Evolutionary conservation across 2,329 filamentous ascomycete species (phyloP).

Genomic region (Sclerotinia minor): DNA sequence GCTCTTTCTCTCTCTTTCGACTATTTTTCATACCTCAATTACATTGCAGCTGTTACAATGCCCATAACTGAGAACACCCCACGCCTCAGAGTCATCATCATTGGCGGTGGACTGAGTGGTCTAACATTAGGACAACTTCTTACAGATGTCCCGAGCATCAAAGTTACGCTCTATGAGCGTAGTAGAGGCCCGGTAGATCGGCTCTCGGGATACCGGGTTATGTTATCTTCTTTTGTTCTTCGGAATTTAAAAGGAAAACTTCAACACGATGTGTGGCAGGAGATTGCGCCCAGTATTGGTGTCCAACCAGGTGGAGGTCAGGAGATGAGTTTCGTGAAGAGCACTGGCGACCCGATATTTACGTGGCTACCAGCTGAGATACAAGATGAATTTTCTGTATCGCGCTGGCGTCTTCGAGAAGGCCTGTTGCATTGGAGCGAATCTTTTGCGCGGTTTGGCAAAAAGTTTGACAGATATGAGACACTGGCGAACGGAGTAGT

Average conservation of each 20-base stretch:
- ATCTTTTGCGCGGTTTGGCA: constrained; percentile 40
- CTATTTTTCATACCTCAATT: background rate
- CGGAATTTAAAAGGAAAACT: constrained; percentile 34
- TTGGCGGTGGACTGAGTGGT: constrained; percentile 37
- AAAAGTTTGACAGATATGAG: constrained; percentile 37
- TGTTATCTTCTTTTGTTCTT: constrained; percentile 36
- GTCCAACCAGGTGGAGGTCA: constrained; percentile 33
- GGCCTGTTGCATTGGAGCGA: constrained; percentile 33
- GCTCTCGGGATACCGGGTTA: constrained; percentile 37
- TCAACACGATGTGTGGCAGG: constrained; percentile 31
- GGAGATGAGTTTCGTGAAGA: constrained; percentile 36
- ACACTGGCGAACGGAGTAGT: constrained; percentile 40
- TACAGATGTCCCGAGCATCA: constrained; percentile 28
- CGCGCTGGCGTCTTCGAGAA: constrained; percentile 34
- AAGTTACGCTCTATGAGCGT: constrained; percentile 36
- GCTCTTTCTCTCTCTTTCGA: background rate
- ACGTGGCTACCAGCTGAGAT: constrained; percentile 34
- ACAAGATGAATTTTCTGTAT: constrained; percentile 35
- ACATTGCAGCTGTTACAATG: background rate
- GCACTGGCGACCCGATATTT: constrained; percentile 34
- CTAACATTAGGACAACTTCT: constrained; percentile 37
- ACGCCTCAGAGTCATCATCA: constrained; percentile 32
- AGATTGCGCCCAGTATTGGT: constrained; percentile 32
- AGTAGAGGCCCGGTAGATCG: constrained; percentile 28
- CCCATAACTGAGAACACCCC: background rate